Base-by-base conservation (phyloP, 148 eudicot species). In the Arbutus unedo region DNA sequence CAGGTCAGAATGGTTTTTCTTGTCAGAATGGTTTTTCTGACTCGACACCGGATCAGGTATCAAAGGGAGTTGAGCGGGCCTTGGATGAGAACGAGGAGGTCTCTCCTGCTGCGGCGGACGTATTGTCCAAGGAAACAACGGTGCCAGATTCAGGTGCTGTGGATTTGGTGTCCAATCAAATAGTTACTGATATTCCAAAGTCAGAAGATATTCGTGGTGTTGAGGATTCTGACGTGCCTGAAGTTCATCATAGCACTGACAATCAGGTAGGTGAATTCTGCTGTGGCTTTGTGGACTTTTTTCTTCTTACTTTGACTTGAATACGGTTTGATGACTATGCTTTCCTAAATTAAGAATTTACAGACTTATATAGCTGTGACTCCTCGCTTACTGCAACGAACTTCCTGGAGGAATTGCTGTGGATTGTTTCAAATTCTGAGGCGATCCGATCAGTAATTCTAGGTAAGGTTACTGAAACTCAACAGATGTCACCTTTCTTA, bases 391-490 rank as follows among this genome's bases (percentile, higher is more conserved):
- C 49, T 71, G 75, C 49, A 71, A 44, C 49, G 75, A 49, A 71
- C 47, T 71, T 71, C 49, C 18, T 71, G 75, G 75, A 71, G 75
- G 75, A 49, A 44, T 14, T 71, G 75, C 75, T 71, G 75, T 71
- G 75, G 75, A 18, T 71, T 71, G 50, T 44, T 71, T 43, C 9
- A 71, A 15, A 3, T 71, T 44, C 49, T 71, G 75, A 44, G 23
- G 75, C 75, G 49, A 5, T 38, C 73, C 6, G 75, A 71, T 71
- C 21, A 71, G 75, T 71, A 71, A 71, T 71, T 4, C 13, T 25
- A 38, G 71, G 49, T 43, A 44, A 15, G 75, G 75, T 16, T 6
- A 57, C 21, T 57, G n/a, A 57, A 57, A 38, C 13, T 18, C 47
- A 2, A 41, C 11, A 68, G 44, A 68, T 38, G 47, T 41, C 47